phyloP scores from a whole-genome alignment of 345 rosid species.

The Orychophragmus violaceus region DNA sequence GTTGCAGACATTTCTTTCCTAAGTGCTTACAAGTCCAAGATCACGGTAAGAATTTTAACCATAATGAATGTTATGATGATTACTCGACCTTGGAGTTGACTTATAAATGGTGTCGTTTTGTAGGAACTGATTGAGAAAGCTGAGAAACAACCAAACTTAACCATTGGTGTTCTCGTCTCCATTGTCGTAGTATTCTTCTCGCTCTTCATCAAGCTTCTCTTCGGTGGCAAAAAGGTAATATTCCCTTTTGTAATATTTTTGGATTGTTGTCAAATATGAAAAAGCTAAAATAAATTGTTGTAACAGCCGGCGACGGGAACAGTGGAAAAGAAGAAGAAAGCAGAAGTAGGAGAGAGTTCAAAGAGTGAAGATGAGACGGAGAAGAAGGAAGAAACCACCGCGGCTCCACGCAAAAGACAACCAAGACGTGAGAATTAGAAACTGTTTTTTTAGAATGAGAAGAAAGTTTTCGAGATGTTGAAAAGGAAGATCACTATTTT shows the following conservation, averaged over 20 bases:
- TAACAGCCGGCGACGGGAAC: slow-evolving; percentile 29
- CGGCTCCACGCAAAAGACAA: slow-evolving; percentile 48
- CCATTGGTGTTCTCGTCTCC: slow-evolving; percentile 52
- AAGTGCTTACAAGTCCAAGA: slow-evolving; percentile 48
- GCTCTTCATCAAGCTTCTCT: slow-evolving; percentile 40
- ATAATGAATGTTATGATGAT: neutral
- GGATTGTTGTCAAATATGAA: neutral
- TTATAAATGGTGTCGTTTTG: neutral
- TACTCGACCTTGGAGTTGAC: neutral
- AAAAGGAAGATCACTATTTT: neutral
- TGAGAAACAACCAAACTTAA: slow-evolving; percentile 61
- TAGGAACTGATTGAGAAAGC: slow-evolving; percentile 77
- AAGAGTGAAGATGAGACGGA: slow-evolving; percentile 45
- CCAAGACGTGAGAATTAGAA: slow-evolving; percentile 53
- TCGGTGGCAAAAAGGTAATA: slow-evolving; percentile 69
- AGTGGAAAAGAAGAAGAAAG: slow-evolving; percentile 37
- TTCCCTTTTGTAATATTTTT: neutral
- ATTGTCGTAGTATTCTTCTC: slow-evolving; percentile 43
- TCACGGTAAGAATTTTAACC: slow-evolving; percentile 39
- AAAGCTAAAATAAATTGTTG: neutral
- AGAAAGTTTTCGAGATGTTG: neutral
- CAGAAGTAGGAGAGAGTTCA: slow-evolving; percentile 44
- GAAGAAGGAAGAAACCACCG: slow-evolving; percentile 38
- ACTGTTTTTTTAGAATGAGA: neutral
- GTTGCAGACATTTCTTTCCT: slow-evolving; percentile 70